Conservation (phyloP, 768 basidiomycete genomes). For the Rhizopogon salebrosus region DNA sequence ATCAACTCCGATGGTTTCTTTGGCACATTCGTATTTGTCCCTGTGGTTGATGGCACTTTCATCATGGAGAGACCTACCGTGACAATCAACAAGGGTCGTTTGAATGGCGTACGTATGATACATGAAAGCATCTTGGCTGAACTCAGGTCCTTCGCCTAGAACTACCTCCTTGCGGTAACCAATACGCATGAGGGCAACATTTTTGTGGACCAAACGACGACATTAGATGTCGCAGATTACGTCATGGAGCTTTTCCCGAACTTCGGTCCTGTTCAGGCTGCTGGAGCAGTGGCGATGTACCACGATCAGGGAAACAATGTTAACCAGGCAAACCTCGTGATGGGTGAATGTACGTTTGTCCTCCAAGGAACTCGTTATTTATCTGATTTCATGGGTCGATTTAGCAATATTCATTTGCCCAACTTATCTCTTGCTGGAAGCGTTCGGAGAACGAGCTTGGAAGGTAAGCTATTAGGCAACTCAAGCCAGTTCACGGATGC, state of each 20-base stretch:
- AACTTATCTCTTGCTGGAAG: conserved; percentile 12
- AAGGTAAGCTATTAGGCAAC: conserved; percentile 14
- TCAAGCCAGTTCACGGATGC: no score
- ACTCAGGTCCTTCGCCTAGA: conserved; percentile 11
- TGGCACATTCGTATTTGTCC: conserved; percentile 26
- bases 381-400: not conserved
- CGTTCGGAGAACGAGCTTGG: conserved; percentile 18
- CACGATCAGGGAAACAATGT: conserved; percentile 24
- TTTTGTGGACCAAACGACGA: conserved; percentile 31
- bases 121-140: not conserved
- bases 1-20: conserved; percentile 23
- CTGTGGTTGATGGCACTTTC: conserved; percentile 32
- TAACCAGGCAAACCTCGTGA: conserved; percentile 29
- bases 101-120: conserved; percentile 31
- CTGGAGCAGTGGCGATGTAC: conserved; percentile 24
- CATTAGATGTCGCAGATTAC: conserved; percentile 24
- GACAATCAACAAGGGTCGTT: conserved; percentile 19
- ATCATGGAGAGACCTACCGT: conserved; percentile 29
- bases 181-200: conserved; percentile 30
- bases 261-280: conserved; percentile 22
- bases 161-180: conserved; percentile 30
- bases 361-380: not conserved
- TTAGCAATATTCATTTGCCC: conserved; percentile 26
- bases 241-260: conserved; percentile 35
- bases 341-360: conserved; percentile 33